Evolutionary conservation across 768 basidiomycete species (phyloP).

Genomic region (Cubamyces sp.): DNA sequence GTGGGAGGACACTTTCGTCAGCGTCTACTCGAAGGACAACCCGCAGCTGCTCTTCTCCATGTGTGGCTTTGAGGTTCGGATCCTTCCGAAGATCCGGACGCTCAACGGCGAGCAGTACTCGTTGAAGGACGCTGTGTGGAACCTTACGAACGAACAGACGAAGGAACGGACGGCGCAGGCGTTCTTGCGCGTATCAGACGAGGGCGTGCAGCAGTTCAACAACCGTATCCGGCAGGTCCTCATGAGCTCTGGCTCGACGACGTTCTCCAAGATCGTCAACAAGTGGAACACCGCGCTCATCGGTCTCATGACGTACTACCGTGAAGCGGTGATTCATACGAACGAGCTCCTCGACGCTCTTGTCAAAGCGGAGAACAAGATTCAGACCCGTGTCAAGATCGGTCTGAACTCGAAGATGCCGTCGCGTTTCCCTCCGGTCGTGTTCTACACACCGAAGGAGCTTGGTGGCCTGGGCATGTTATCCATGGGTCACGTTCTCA

Average conservation of each 20-base stretch:
- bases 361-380: slow-evolving; percentile 99
- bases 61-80: slow-evolving; percentile 99
- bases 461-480: slow-evolving; percentile 98
- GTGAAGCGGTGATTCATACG: slow-evolving; percentile 96
- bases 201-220: slow-evolving; percentile 97
- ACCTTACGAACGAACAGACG: slow-evolving; percentile 93
- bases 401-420: slow-evolving; percentile 99
- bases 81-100: slow-evolving; percentile 94
- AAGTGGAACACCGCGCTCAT: slow-evolving; percentile 98
- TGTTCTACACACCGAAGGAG: slow-evolving; percentile 98
- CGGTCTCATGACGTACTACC: slow-evolving; percentile 97
- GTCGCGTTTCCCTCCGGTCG: slow-evolving; percentile 95
- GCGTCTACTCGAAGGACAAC: slow-evolving; percentile 97
- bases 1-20: slow-evolving; percentile 98
- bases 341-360: slow-evolving; percentile 94
- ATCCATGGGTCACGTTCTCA: slow-evolving; percentile 98
- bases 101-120: slow-evolving; percentile 98
- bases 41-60: slow-evolving; percentile 98
- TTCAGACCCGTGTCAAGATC: slow-evolving; percentile 99
- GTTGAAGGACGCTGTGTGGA: slow-evolving; percentile 95
- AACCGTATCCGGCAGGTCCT: slow-evolving; percentile 95
- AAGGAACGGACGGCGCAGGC: slow-evolving; percentile 98
- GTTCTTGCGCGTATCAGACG: slow-evolving; percentile 96
- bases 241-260: slow-evolving; percentile 98
- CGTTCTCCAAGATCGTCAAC: slow-evolving; percentile 98